Percentiles rank a stretch among this genome's conserved stretches.
These are phyloP conservation scores for Pichia sp. DNA, from an alignment of 1,139 yeast species.

Conservation along the genomic window DNA sequence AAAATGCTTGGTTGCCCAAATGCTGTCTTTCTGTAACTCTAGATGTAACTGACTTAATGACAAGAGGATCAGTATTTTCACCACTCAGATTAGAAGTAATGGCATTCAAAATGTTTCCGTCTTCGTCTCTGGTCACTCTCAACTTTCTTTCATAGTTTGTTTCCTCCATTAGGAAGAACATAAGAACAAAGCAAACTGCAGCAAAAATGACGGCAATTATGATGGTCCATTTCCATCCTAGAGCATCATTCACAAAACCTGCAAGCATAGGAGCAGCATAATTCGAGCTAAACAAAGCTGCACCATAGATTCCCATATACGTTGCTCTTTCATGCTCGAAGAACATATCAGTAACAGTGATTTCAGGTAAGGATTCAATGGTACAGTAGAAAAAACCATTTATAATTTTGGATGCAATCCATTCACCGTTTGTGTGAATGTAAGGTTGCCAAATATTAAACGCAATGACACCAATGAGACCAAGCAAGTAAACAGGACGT, in stretches of 20 bases:
- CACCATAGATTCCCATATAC: conserved; percentile 43
- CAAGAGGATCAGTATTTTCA: conserved; percentile 6
- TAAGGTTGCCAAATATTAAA: conserved; percentile 44
- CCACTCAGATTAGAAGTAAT: conserved; percentile 20
- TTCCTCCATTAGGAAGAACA: conserved; percentile 44
- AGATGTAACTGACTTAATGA: conserved; percentile 3
- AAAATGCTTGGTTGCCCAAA: conserved; percentile 26
- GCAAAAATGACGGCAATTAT: conserved; percentile 45
- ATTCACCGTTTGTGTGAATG: conserved; percentile 37
- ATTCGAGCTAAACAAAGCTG: conserved; percentile 38
- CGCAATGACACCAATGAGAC: conserved; percentile 36
- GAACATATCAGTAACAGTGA: conserved; percentile 46
- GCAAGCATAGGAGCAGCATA: conserved; percentile 45
- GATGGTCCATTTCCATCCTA: conserved; percentile 50
- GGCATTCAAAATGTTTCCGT: conserved; percentile 25
- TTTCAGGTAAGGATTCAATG: conserved; percentile 52
- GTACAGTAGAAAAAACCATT: conserved; percentile 51
- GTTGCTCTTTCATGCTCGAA: conserved; percentile 51
- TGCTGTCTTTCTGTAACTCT: conserved; percentile 8
- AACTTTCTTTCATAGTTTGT: conserved; percentile 38
- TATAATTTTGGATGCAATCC: conserved; percentile 41
- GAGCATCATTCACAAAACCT: conserved; percentile 44
- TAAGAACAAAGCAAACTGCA: conserved; percentile 41
- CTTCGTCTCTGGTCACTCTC: conserved; percentile 24
- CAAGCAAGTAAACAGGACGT: conserved; percentile 45